A percentile compares a stretch with the other conserved stretches of the same genome.
phyloP scores from a whole-genome alignment of 257 asterid genomes.

The Cynanchum wilfordii region DNA sequence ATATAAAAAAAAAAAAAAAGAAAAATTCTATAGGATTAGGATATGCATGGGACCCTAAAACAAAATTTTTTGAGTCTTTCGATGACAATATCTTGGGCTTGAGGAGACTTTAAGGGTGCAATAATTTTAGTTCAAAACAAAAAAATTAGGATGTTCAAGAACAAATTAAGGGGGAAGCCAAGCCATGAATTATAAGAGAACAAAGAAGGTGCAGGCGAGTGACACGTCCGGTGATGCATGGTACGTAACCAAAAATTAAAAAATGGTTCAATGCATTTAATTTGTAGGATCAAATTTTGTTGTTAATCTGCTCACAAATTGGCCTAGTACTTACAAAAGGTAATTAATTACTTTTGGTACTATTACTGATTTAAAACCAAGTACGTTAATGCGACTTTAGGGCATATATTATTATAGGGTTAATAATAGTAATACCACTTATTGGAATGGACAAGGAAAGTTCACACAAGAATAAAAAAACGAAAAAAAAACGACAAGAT shows the following conservation, averaged over 20 bases:
- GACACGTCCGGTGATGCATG: too few relatives aligned
- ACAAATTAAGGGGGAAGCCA: too few relatives aligned
- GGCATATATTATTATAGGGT: too few relatives aligned
- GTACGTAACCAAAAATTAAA: too few relatives aligned
- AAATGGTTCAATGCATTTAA: background rate
- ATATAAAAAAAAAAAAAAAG: too few relatives aligned
- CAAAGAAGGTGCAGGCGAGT: too few relatives aligned
- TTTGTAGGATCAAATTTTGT: background rate
- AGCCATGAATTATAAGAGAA: background rate
- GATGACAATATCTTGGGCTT: background rate
- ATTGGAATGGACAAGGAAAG: too few relatives aligned
- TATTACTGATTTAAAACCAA: too few relatives aligned
- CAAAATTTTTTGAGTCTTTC: background rate
- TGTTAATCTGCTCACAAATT: background rate
- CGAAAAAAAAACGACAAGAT: too few relatives aligned
- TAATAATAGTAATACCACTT: too few relatives aligned
- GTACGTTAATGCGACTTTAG: too few relatives aligned
- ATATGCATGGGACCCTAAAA: background rate
- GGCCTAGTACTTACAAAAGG: background rate
- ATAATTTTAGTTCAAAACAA: conserved; percentile 5
- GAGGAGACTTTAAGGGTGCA: conserved; percentile 7
- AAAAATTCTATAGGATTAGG: background rate
- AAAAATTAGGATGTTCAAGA: background rate
- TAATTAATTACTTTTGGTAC: background rate
- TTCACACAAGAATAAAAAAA: too few relatives aligned